Evolutionary conservation across 441 rosid species (phyloP), one percentile per base, ranked within the genome.

Genomic region (Pelargonium cotyledonis): DNA sequence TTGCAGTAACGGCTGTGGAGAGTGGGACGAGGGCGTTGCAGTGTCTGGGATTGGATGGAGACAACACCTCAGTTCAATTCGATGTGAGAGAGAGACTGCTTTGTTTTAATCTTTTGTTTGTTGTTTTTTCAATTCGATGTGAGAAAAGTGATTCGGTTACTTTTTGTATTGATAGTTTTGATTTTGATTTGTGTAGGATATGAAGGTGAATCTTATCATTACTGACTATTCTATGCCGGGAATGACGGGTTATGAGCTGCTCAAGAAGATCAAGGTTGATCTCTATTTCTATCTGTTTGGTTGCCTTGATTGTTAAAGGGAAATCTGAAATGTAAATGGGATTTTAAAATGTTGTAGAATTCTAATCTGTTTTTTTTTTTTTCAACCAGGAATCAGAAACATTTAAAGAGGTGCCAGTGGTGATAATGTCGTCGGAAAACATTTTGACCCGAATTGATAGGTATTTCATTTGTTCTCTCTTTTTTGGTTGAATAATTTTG

Each of bases 151-250:
- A 4, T 9, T 46, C 49, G 1, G 8, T 15, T 4, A 8, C 19
- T 40, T 16, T 53, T 62, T 15, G 26, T 23, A 4, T 55, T 5
- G 15, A 10, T 61, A 41, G 60, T 55, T 47, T 63, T 60, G 14
- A 10, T 0, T n/a, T 12, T 68, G 64, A 62, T n/a, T 29, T 63
- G 66, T 70, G n/a, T 71, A 90, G 96, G 88, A 81, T 68, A 80
- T 90, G 82, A 88, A 89, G 85, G 88, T 93, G 77, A 93, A 93
- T 80, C 83, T 93, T 67, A 93, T 93, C 65, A 90, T 93, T 81
- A 93, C 98, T 0, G 98, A 93, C 75, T 92, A 92, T 80, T 89
- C 98, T 21, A 93, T 93, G 98, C 98, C 96, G 2, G 98, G 96
- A 65, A 82, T 93, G 89, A 89, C 91, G 2, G 97, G 98, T 40